These are phyloP conservation scores for Carallia pectinifolia DNA, from an alignment of 345 rosid genomes.

Conservation along the genomic window DNA sequence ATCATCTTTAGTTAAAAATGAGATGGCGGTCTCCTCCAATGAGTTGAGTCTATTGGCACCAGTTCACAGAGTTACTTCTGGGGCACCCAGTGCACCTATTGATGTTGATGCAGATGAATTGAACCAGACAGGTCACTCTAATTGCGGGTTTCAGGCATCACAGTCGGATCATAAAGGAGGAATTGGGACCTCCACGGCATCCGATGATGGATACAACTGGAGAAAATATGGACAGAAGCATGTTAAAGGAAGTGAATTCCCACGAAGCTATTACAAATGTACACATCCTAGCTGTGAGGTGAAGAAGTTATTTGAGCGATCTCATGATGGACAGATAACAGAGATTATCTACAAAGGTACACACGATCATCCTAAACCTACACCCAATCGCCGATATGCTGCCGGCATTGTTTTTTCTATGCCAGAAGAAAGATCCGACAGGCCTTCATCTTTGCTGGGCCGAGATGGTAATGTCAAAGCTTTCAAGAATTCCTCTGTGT, in stretches of 20 bases:
- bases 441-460: slow-evolving; percentile 39
- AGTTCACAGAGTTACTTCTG: slow-evolving; percentile 41
- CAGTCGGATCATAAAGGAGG: slow-evolving; percentile 65
- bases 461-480: slow-evolving; percentile 56
- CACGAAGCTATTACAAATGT: slow-evolving; percentile 96
- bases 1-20: slow-evolving; percentile 46
- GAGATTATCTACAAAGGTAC: slow-evolving; percentile 94
- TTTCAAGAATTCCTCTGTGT: slow-evolving; percentile 2
- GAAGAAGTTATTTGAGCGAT: slow-evolving; percentile 90
- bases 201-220: slow-evolving; percentile 99
- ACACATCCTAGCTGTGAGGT: slow-evolving; percentile 98
- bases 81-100: slow-evolving; percentile 34
- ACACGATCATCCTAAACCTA: slow-evolving; percentile 97
- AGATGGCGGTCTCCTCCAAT: slow-evolving; percentile 65
- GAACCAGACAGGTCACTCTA: slow-evolving; percentile 43
- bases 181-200: slow-evolving; percentile 35
- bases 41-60: slow-evolving; percentile 63
- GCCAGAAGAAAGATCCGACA: slow-evolving; percentile 75
- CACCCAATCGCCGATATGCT: slow-evolving; percentile 70
- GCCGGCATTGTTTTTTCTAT: slow-evolving; percentile 55
- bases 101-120: slow-evolving; percentile 68
- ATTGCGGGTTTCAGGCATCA: slow-evolving; percentile 36
- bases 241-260: slow-evolving; percentile 98
- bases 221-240: slow-evolving; percentile 98
- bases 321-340: slow-evolving; percentile 86